Evolutionary conservation across 2,329 filamentous ascomycete genomes (phyloP).

Genomic region (Didymella pomorum): DNA sequence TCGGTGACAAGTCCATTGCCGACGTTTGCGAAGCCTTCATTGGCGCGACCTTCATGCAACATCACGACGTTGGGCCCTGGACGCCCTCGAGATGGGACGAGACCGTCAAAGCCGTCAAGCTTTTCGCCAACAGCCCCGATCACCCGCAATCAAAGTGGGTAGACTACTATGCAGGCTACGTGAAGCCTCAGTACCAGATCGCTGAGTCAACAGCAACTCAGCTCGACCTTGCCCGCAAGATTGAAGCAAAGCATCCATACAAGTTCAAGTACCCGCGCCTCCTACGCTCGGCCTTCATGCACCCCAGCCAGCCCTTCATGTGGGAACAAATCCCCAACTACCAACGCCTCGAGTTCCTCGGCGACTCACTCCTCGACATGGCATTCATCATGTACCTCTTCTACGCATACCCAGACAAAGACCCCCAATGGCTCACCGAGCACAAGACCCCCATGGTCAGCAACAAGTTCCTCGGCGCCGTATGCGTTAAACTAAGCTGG

Average conservation of each 20-base stretch:
- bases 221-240: conserved; percentile 69
- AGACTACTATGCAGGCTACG: conserved; percentile 77
- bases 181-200: conserved; percentile 74
- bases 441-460: conserved; percentile 99
- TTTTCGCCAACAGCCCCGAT: conserved; percentile 72
- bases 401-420: conserved; percentile 75
- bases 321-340: conserved; percentile 87
- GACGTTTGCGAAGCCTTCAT: conserved; percentile 96
- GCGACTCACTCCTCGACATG: conserved; percentile 88
- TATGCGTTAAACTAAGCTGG: conserved; percentile 80
- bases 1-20: conserved; percentile 89
- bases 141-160: conserved; percentile 74
- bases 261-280: conserved; percentile 78
- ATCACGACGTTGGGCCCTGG: conserved; percentile 56
- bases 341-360: conserved; percentile 90
- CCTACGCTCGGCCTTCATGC: conserved; percentile 84
- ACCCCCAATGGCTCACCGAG: conserved; percentile 96
- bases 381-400: conserved; percentile 85
- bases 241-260: conserved; percentile 68
- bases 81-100: conserved; percentile 62
- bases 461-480: conserved; percentile 88
- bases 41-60: conserved; percentile 75
- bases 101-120: conserved; percentile 71
- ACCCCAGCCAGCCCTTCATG: conserved; percentile 78
- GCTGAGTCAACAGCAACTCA: conserved; percentile 70